Conservation (phyloP, 2,329 filamentous ascomycete species). For the Phyllachora maydis region DNA sequence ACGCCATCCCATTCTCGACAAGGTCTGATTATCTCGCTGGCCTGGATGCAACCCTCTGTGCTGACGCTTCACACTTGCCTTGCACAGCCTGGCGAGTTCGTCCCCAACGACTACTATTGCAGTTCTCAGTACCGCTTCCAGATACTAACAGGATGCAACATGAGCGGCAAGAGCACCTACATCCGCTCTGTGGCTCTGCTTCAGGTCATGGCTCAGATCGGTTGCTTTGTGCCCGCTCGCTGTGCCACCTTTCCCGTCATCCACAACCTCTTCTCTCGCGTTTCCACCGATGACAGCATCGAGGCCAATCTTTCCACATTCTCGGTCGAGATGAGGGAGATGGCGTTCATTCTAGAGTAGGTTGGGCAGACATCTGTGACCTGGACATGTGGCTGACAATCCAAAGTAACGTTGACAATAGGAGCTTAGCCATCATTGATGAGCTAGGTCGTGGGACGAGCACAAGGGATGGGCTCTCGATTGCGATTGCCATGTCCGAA, state of each 20-base stretch:
- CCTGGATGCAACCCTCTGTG: conserved; percentile 4
- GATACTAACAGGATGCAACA: conserved; percentile 89
- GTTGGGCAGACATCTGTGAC: background rate
- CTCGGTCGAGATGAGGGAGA: conserved; percentile 86
- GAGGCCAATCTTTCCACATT: conserved; percentile 89
- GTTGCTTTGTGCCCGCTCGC: conserved; percentile 70
- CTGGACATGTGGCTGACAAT: background rate
- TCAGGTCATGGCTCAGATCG: conserved; percentile 85
- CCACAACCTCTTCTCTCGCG: conserved; percentile 67
- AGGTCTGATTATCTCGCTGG: conserved; percentile 16
- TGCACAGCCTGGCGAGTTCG: conserved; percentile 42
- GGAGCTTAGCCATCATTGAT: conserved; percentile 69
- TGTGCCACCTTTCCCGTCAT: conserved; percentile 68
- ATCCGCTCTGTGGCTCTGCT: conserved; percentile 71
- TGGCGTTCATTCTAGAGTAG: conserved; percentile 67
- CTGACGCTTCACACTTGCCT: no score
- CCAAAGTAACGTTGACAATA: conserved; percentile 47
- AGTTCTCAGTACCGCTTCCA: conserved; percentile 68
- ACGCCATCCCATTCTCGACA: conserved; percentile 49
- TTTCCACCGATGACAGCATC: conserved; percentile 73
- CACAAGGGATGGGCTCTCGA: conserved; percentile 69
- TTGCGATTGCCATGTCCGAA: conserved; percentile 80
- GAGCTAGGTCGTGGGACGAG: conserved; percentile 85
- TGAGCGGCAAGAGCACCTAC: conserved; percentile 95
- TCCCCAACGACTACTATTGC: conserved; percentile 83